Conservation (phyloP, 1,284 basidiomycete genomes). For the Farysia itapuensis region DNA sequence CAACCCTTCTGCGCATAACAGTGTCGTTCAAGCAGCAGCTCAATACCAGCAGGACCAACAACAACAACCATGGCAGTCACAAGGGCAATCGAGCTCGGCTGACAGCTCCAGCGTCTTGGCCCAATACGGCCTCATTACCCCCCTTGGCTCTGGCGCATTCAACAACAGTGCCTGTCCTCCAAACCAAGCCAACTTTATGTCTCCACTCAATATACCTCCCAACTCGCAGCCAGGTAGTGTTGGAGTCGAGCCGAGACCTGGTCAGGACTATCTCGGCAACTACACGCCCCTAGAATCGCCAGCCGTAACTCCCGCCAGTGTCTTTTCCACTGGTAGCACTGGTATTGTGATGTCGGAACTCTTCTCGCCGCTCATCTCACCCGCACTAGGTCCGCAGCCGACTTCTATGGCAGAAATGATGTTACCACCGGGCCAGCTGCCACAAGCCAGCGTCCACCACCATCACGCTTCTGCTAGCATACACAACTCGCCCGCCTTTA, state of each 20-base stretch:
- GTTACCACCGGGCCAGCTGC: slow-evolving; percentile 37
- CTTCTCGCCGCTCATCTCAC: slow-evolving; percentile 67
- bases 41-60: slow-evolving; percentile 14
- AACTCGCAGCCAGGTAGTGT: slow-evolving; percentile 30
- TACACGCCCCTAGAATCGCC: slow-evolving; percentile 52
- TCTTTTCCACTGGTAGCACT: slow-evolving; percentile 56
- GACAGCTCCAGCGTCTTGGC: slow-evolving; percentile 27
- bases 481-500: slow-evolving; percentile 28
- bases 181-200: slow-evolving; percentile 37
- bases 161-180: slow-evolving; percentile 26
- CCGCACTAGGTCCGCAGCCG: slow-evolving; percentile 64
- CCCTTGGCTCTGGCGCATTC: slow-evolving; percentile 44
- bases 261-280: slow-evolving; percentile 20
- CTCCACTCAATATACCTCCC: slow-evolving; percentile 44
- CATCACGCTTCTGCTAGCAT: slow-evolving; percentile 5
- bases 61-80: background rate
- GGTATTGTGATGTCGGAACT: slow-evolving; percentile 62
- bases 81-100: background rate
- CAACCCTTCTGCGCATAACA: slow-evolving; percentile 29
- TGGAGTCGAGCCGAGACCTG: slow-evolving; percentile 19
- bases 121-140: slow-evolving; percentile 53
- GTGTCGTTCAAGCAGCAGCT: slow-evolving; percentile 16
- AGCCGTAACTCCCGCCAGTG: slow-evolving; percentile 56
- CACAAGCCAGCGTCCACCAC: slow-evolving; percentile 3
- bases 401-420: slow-evolving; percentile 44